phyloP scores from a whole-genome alignment of 192 early-diverging fungal genomes.

The Neocallimastix lanati region DNA sequence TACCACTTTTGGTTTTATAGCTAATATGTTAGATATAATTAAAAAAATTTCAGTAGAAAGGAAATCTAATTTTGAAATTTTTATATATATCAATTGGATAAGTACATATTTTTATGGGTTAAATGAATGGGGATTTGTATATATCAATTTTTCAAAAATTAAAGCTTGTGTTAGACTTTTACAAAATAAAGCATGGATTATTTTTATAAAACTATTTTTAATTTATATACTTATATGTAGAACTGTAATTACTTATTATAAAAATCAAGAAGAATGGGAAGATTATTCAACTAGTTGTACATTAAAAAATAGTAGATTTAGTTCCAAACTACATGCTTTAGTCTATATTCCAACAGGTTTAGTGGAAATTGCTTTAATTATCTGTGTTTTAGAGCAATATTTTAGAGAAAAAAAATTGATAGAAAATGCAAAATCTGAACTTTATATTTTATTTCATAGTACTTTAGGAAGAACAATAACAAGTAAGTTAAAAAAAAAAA shows the following conservation, averaged over 20 bases:
- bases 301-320: too few species aligned
- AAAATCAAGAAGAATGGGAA: background rate
- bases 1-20: background rate
- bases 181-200: background rate
- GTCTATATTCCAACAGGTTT: too few species aligned
- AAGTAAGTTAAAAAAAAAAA: too few species aligned
- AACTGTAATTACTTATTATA: background rate
- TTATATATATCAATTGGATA: background rate
- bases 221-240: background rate
- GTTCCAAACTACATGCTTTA: too few species aligned
- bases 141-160: background rate
- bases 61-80: background rate
- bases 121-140: background rate
- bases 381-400: too few species aligned
- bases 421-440: too few species aligned
- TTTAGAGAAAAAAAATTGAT: too few species aligned
- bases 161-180: background rate
- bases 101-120: background rate
- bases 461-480: too few species aligned
- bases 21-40: background rate
- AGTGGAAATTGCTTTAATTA: too few species aligned
- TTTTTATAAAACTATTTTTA: background rate
- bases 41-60: too few species aligned
- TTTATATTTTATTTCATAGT: too few species aligned
- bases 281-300: too few species aligned